Percentiles rank a stretch among this genome's conserved stretches.
Conservation (phyloP, 305 asterid species). For the Petunia hybrid region DNA sequence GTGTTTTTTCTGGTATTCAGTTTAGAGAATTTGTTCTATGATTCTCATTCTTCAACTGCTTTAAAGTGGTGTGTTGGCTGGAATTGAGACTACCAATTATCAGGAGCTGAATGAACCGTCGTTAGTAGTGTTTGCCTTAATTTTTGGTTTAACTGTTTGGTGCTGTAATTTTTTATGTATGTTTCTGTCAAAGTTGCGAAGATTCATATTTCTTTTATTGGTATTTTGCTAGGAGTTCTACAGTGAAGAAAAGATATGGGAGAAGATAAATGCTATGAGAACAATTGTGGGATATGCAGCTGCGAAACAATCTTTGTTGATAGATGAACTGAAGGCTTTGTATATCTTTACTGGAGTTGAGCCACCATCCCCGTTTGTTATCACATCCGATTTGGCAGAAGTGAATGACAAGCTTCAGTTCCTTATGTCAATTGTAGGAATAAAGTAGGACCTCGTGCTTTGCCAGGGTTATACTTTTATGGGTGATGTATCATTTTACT, state of each 20-base stretch:
- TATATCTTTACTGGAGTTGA: slow-evolving; percentile 79
- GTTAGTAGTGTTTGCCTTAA: no score
- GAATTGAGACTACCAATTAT: no score
- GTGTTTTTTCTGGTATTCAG: no score
- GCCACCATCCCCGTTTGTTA: slow-evolving; percentile 54
- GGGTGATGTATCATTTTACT: no score
- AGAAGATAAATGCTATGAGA: slow-evolving; percentile 62
- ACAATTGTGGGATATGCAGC: slow-evolving; percentile 67
- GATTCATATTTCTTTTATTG: background rate
- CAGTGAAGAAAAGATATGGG: slow-evolving; percentile 65
- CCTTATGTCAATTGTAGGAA: slow-evolving; percentile 83
- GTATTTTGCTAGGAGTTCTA: slow-evolving; percentile 40
- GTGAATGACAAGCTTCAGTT: slow-evolving; percentile 57
- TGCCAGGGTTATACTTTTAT: background rate
- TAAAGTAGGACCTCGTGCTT: slow-evolving; percentile 42
- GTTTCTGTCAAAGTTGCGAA: background rate
- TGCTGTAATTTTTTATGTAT: no score
- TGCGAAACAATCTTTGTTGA: slow-evolving; percentile 43
- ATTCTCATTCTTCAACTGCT: no score
- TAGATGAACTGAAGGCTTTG: slow-evolving; percentile 69
- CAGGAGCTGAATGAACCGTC: no score
- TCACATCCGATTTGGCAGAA: slow-evolving; percentile 41
- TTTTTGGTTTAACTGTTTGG: no score
- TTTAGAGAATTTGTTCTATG: no score
- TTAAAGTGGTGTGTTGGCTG: no score